Percentiles rank a stretch among this genome's conserved stretches.
phyloP scores from a whole-genome alignment of 805 yeast species.

The Lachancea cidri region DNA sequence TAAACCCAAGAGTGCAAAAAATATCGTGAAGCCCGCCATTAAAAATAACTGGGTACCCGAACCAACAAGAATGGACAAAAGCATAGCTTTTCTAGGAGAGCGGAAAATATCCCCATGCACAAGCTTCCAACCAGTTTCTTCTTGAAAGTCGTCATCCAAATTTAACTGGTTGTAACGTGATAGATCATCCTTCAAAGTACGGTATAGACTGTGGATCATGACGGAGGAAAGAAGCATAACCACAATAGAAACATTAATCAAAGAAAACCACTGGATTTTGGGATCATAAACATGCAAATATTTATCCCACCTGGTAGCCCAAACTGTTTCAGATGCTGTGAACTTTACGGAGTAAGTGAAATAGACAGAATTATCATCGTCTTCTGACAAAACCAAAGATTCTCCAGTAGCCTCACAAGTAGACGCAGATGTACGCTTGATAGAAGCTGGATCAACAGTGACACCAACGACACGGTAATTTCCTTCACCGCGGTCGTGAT shows the following conservation, averaged over 20 bases:
- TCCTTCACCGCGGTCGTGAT: conserved; percentile 66
- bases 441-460: conserved; percentile 65
- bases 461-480: conserved; percentile 89
- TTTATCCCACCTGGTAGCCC: conserved; percentile 99
- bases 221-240: conserved; percentile 72
- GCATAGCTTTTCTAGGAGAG: conserved; percentile 63
- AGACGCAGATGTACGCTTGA: conserved; percentile 38
- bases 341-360: conserved; percentile 85
- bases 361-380: conserved; percentile 50
- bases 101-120: conserved; percentile 94
- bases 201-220: conserved; percentile 70
- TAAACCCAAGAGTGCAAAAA: conserved; percentile 83
- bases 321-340: conserved; percentile 61
- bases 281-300: conserved; percentile 90
- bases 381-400: conserved; percentile 47
- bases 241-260: conserved; percentile 77
- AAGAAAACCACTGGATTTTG: conserved; percentile 92
- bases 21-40: conserved; percentile 67
- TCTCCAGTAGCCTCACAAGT: conserved; percentile 27
- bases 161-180: conserved; percentile 84
- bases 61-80: conserved; percentile 78
- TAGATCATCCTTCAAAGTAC: conserved; percentile 81
- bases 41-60: conserved; percentile 80
- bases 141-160: conserved; percentile 79
- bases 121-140: conserved; percentile 96